Evolutionary conservation across 345 rosid genomes (phyloP).

Genomic region (Camelina sativa): DNA sequence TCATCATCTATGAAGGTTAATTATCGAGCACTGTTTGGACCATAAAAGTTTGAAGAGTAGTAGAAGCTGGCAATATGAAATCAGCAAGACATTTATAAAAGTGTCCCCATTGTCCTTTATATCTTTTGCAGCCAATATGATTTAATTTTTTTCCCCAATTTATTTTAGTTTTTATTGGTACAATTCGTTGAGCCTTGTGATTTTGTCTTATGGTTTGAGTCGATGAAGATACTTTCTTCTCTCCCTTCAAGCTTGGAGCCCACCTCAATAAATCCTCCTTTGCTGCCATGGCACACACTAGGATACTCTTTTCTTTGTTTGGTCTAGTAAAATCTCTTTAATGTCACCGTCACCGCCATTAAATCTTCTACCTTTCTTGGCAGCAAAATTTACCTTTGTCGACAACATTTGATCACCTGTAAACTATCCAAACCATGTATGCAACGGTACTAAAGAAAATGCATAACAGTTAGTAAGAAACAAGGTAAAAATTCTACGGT

Average conservation of each 20-base stretch:
- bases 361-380: conserved; percentile 46
- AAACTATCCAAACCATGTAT: conserved; percentile 21
- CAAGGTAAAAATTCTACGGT: neutral
- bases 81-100: conserved; percentile 36
- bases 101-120: conserved; percentile 44
- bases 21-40: conserved; percentile 32
- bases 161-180: conserved; percentile 20
- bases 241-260: conserved; percentile 44
- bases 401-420: conserved; percentile 30
- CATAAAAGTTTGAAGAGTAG: conserved; percentile 25
- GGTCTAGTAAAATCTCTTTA: conserved; percentile 42
- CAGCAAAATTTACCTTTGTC: conserved; percentile 35
- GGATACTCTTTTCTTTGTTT: conserved; percentile 38
- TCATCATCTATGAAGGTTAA: conserved; percentile 8
- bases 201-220: conserved; percentile 38
- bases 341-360: conserved; percentile 44
- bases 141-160: neutral
- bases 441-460: neutral
- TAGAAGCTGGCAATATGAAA: conserved; percentile 45
- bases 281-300: conserved; percentile 41
- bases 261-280: conserved; percentile 47
- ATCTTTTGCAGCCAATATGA: conserved; percentile 37
- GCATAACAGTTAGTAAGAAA: neutral
- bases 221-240: conserved; percentile 43
- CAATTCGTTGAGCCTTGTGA: conserved; percentile 33